A percentile compares a stretch with the other conserved stretches of the same genome.
phyloP scores from a whole-genome alignment of 176 grass and related monocot genomes.

The Phragmites australis region DNA sequence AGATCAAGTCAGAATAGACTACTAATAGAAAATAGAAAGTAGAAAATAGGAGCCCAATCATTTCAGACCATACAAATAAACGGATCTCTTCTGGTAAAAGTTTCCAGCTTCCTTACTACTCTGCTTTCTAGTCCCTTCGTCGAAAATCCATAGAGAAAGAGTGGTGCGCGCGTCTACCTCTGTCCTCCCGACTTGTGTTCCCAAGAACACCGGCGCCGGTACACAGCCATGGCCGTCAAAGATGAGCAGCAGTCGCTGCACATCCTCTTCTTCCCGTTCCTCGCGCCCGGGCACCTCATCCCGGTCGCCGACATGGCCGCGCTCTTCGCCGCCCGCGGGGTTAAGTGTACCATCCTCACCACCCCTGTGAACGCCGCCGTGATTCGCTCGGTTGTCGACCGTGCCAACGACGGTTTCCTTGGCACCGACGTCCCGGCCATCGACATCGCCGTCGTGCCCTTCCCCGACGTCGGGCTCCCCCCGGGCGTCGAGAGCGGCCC shows the following conservation, averaged over 20 bases:
- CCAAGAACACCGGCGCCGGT: background rate
- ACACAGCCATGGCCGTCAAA: slow-evolving; percentile 18
- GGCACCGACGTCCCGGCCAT: slow-evolving; percentile 8
- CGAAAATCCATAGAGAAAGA: background rate
- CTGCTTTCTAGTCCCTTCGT: background rate
- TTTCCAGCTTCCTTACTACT: no score
- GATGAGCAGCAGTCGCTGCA: slow-evolving; percentile 47
- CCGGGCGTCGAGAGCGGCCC: slow-evolving; percentile 37
- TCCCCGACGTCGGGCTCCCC: slow-evolving; percentile 53
- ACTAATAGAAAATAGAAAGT: no score
- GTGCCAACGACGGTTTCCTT: slow-evolving; percentile 33
- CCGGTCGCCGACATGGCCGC: slow-evolving; percentile 60
- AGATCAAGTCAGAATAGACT: no score
- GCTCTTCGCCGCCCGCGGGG: slow-evolving; percentile 51
- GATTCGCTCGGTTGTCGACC: slow-evolving; percentile 49
- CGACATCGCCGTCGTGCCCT: slow-evolving; percentile 42
- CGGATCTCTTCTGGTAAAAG: no score
- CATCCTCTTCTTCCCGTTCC: slow-evolving; percentile 71
- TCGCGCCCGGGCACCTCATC: slow-evolving; percentile 59
- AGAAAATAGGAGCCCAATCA: no score
- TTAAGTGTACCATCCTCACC: slow-evolving; percentile 61
- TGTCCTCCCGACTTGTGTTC: background rate
- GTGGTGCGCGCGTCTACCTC: background rate
- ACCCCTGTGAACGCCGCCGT: slow-evolving; percentile 46
- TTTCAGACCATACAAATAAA: no score